Base-by-base conservation (phyloP, 2,329 filamentous ascomycete genomes). In the Plectosphaerella plurivora region DNA sequence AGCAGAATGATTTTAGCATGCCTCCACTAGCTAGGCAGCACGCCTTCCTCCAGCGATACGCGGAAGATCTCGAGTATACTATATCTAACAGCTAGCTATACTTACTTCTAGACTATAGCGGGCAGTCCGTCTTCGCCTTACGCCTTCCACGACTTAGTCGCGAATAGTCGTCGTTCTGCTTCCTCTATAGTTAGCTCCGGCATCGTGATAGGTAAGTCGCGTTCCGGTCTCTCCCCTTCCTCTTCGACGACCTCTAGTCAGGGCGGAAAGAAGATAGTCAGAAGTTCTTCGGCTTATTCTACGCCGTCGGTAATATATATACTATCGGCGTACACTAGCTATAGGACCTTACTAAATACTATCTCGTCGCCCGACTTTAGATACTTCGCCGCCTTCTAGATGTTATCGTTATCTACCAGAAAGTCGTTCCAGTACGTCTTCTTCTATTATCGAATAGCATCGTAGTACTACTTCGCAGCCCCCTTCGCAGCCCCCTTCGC, bases 321-420 rank as follows among this genome's bases (percentile, higher is more conserved):
- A 14, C 55, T 53, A 42, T 65, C 59, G 15, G 52, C 55, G 39
- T 51, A 52, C 2, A 16, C 54, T 22, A 63, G 53, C 20, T 52
- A 57, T 35, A 60, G 60, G 16, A 63, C 56, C 48, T 61, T 63
- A 37, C 56, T 56, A 37, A 62, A 63, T 22, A 56, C 57, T 20
- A 58, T 51, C 3, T 54, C 55, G 45, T 57, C 52, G 36, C 57
- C 53, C 3, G 56, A 55, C 39, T 60, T 53, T 15, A 66, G 52
- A 45, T 66, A 65, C 48, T 60, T 64, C 4, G 62, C 61, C 18
- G 60, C 62, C 49, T 64, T 55, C 63, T 56, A 66, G 47, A 65
- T 64, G 36, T 65, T 65, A 20, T 55, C 52, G 42, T 61, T 54
- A 48, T 65, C 60, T 0, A 52, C 61, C 15, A 65, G 57, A 37